Base-by-base conservation (phyloP, 2,329 filamentous ascomycete genomes). In the Bisporella sp. region DNA sequence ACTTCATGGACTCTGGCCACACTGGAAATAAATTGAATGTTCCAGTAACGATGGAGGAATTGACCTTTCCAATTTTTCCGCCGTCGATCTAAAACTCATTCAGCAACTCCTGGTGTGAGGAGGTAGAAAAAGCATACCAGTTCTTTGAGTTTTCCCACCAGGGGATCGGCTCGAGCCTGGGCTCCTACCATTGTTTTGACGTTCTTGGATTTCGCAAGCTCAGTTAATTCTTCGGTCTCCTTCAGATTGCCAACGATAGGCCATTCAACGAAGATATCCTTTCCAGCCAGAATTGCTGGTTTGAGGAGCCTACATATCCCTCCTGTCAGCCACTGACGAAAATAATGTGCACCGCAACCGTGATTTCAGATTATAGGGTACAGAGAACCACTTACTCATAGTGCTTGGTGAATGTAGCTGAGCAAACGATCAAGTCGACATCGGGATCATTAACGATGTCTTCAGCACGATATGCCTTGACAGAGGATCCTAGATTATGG, bases 211-310 rank as follows among this genome's bases (percentile, higher is more conserved):
- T 67, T 63, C 0, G 73, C 73, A 7, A 76, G 52, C 1, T 59
- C 57, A 0, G 64, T 58, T 21, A 79, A 61, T 53, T 75, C 71
- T 42, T 71, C 65, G 1, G 73, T 68, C 52, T 75, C 66, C 1
- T 60, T 53, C 1, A 69, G 47, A 41, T 68, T 72, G 4, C 66
- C 62, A 0, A 64, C 73, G 1, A 76, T 63, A 4, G 73, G 75
- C 73, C 74, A 75, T 56, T 78, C 75, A n/a, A 71, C 67, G 49
- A 72, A 77, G 9, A 74, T 67, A 41, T 72, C 65, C 58, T 78
- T 77, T 21, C 70, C 68, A 4, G 71, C 69, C 45, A 67, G 60
- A 3, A 78, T 56, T 7, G 67, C 68, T 1, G 73, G 71, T 41
- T 66, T 68, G 8, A 71, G 64, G 11, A 73, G 58, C 6, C 58